Evolutionary conservation across 768 basidiomycete species (phyloP), one percentile per base, ranked within the genome.

Genomic region (Leccinum disarticulatum): DNA sequence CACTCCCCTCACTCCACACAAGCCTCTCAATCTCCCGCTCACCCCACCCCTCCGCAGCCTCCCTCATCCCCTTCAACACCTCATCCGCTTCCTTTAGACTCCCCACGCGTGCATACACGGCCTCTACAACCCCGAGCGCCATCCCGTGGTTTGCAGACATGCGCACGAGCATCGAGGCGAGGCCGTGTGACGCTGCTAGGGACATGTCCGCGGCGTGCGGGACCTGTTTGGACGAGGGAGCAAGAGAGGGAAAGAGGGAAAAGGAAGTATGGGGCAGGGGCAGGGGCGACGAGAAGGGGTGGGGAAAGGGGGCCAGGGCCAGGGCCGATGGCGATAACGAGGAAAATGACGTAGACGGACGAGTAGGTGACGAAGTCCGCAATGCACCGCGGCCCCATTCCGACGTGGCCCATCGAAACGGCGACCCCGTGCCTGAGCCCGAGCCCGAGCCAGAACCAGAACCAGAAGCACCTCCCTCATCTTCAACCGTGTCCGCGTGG

Each of bases 101-200:
- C 51, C 70, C 62, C 22, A 76, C 67, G 1, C 63, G 35, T 9
- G 66, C 36, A 61, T 77, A 81, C 30, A 82, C 72, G 14, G 68
- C 68, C 53, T 74, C 70, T 19, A 81, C 81, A 6, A 81, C 75
- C 3, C 74, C 71, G 48, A 77, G 65, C 13, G 67, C 69, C 59
- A 80, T 80, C 15, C 79, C 78, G 46, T 83, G 80, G 33, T 81
- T 80, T 19, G 70, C 64, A 1, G 80, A 76, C 72, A 86, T 80
- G 57, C 67, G 68, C 10, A 70, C 64, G 3, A 84, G 60, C 15
- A 74, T 64, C 48, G 66, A 59, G 7, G 66, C 64, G 14, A 78
- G 65, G 2, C 77, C 79, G 6, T 74, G 63, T 9, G 60, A 49
- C 0, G 62, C 54, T 13, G 56, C 36, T 5, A 74, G 17, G 28